These are phyloP conservation scores for Mollisia scopiformis DNA, from an alignment of 2,329 filamentous ascomycete genomes.

Conservation along the genomic window DNA sequence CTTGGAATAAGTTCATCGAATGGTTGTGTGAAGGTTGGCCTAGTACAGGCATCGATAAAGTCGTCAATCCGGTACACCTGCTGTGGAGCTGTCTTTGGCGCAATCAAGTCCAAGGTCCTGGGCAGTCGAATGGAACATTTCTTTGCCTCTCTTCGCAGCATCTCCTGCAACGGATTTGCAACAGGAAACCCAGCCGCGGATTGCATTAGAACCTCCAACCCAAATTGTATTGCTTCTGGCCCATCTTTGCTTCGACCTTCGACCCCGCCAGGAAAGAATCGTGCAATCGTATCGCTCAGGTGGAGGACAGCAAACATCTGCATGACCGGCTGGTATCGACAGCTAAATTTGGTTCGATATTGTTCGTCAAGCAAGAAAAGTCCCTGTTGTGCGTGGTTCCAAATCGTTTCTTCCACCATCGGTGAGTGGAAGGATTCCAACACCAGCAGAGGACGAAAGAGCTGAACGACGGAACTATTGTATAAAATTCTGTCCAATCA, in stretches of 20 bases:
- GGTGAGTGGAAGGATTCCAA: constrained; percentile 28
- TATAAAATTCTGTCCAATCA: constrained; percentile 36
- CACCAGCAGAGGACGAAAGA: constrained; percentile 37
- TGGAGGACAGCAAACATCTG: constrained; percentile 39
- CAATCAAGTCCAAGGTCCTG: constrained; percentile 20
- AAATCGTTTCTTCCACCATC: constrained; percentile 30
- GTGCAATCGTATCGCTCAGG: constrained; percentile 34
- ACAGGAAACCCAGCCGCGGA: constrained; percentile 34
- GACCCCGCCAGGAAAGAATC: constrained; percentile 33
- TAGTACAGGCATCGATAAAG: constrained; percentile 37
- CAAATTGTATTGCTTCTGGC: constrained; percentile 32
- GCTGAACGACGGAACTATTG: constrained; percentile 32
- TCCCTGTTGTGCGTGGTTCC: constrained; percentile 37
- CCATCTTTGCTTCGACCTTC: constrained; percentile 30
- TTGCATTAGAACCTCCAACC: constrained; percentile 33
- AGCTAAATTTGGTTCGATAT: constrained; percentile 34
- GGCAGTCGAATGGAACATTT: constrained; percentile 31
- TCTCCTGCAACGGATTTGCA: constrained; percentile 35
- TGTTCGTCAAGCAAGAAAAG: constrained; percentile 34
- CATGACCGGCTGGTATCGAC: constrained; percentile 37
- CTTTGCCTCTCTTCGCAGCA: constrained; percentile 33
- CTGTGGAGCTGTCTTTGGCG: constrained; percentile 6
- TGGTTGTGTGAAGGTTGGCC: constrained; percentile 35
- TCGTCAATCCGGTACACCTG: constrained; percentile 33
- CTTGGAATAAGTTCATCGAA: constrained; percentile 31